Evolutionary conservation across 176 grass and related monocot species (phyloP), one percentile per base, ranked within the genome.

Genomic region (Aegilops umbellulata): DNA sequence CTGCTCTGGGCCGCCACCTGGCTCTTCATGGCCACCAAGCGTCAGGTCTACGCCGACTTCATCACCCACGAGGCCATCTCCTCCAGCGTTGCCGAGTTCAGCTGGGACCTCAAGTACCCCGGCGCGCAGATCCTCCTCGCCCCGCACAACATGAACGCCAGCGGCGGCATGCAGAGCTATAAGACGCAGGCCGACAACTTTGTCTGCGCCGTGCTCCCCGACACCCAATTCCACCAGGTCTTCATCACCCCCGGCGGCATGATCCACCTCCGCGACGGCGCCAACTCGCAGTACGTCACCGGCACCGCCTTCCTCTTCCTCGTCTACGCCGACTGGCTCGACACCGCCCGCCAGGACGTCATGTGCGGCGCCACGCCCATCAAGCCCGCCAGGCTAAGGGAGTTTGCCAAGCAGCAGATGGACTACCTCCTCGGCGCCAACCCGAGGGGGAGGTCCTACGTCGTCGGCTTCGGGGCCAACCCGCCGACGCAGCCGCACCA

Each of bases 71-170:
- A 99, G 84, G 88, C 94, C 51, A 86, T 96, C 70, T 91, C 97
- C 0, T 90, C 94, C 23, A 96, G 94, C 62, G 94, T 95, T 4
- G 92, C 94, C 4, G 97, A 99, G 83, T 99, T 99, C 90, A 99
- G 97, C 76, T 99, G 97, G 97, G 97, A 99, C 83, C 89, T 99
- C 65, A 99, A 99, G 80, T 99, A 80, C 71, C 88, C 92, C 0
- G 97, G 97, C 10, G 97, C 92, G 7, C 94, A 99, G 91, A 30
- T 99, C 10, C 97, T 99, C 15, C 92, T 96, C 4, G 60, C 94
- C 30, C 90, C 89, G 90, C 36, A 90, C 39, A 87, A 96, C 76
- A 81, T 96, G 82, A 90, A 79, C 5, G 83, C 89, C 36, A 79
- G 82, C 60, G 78, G 76, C 30, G 92, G 94, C 42, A 71, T 92